phyloP scores from a whole-genome alignment of 2,329 filamentous ascomycete species.

The Leptographium flavum region DNA sequence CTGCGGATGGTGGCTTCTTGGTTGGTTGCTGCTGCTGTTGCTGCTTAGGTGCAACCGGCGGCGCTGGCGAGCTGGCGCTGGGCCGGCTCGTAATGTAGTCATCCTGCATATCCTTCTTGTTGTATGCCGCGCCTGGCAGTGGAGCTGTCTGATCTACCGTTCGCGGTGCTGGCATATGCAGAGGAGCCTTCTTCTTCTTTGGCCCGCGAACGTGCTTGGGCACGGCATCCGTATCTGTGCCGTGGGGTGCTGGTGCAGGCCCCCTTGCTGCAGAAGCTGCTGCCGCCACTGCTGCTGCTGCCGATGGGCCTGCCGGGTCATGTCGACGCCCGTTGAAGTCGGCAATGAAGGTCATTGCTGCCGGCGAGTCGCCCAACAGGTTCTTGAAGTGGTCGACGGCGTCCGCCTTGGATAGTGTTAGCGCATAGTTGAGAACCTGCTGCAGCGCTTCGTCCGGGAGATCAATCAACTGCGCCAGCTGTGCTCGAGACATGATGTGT shows the following conservation, averaged over 20 bases:
- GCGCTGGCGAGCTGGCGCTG: constrained; percentile 25
- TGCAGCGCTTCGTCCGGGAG: constrained; percentile 72
- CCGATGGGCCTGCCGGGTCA: constrained; percentile 19
- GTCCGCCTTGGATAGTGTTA: constrained; percentile 59
- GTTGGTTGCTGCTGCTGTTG: constrained; percentile 7
- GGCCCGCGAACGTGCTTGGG: constrained; percentile 33
- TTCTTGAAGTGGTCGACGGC: constrained; percentile 78
- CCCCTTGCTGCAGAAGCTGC: not conserved
- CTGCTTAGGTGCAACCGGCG: constrained; percentile 19
- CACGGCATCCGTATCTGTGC: constrained; percentile 21
- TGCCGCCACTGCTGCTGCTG: constrained; percentile 1
- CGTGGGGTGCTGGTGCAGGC: not conserved
- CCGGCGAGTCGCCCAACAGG: constrained; percentile 72
- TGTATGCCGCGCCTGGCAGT: constrained; percentile 52
- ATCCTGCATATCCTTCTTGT: constrained; percentile 53
- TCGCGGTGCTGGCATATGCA: constrained; percentile 51
- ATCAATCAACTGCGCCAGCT: constrained; percentile 67
- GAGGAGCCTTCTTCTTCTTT: constrained; percentile 44
- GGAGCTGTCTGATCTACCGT: constrained; percentile 51
- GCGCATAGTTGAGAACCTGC: constrained; percentile 72
- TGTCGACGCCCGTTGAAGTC: constrained; percentile 60
- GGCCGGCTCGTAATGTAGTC: constrained; percentile 54
- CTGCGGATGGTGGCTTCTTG: constrained; percentile 42
- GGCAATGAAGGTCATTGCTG: constrained; percentile 61
- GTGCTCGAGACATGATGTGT: constrained; percentile 38